These are phyloP conservation scores for Xylaria multiplex DNA, from an alignment of 2,329 filamentous ascomycete species.

Conservation along the genomic window DNA sequence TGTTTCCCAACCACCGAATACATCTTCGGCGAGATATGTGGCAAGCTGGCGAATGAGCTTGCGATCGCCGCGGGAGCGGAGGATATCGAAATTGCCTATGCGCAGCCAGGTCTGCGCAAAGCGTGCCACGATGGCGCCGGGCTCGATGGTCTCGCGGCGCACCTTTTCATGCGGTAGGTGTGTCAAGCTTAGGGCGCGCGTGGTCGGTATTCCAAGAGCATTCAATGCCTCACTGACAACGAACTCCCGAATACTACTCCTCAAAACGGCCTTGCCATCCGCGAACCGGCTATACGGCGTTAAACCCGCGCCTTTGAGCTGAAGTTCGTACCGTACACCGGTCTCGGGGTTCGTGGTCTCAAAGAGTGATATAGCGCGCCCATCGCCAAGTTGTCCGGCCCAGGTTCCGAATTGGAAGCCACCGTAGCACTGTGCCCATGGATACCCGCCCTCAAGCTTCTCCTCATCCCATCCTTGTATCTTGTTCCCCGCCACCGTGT, in stretches of 20 bases:
- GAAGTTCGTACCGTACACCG: conserved; percentile 83
- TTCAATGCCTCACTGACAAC: conserved; percentile 90
- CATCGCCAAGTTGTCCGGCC: conserved; percentile 96
- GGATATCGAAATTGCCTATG: conserved; percentile 95
- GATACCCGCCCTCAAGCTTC: conserved; percentile 77
- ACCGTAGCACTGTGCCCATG: conserved; percentile 98
- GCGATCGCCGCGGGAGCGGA: conserved; percentile 82
- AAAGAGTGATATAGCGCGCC: conserved; percentile 92
- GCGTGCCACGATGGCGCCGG: conserved; percentile 89
- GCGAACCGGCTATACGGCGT: conserved; percentile 97
- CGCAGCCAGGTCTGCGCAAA: conserved; percentile 93
- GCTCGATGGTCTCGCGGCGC: conserved; percentile 81
- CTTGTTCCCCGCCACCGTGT: conserved; percentile 83
- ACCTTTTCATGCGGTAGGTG: conserved; percentile 79
- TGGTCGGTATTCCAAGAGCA: conserved; percentile 85
- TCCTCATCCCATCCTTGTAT: conserved; percentile 81
- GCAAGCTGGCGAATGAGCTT: conserved; percentile 77
- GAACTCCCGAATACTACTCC: conserved; percentile 94
- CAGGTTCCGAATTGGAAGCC: conserved; percentile 84
- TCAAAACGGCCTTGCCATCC: conserved; percentile 91
- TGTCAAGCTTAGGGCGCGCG: conserved; percentile 84
- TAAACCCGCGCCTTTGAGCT: conserved; percentile 91
- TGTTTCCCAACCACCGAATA: conserved; percentile 88
- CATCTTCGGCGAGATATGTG: conserved; percentile 86
- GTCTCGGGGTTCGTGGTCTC: conserved; percentile 82